Percentiles rank a stretch among this genome's conserved stretches.
Conservation (phyloP, 2,329 filamentous ascomycete genomes). For the Cladosporium sp. region DNA sequence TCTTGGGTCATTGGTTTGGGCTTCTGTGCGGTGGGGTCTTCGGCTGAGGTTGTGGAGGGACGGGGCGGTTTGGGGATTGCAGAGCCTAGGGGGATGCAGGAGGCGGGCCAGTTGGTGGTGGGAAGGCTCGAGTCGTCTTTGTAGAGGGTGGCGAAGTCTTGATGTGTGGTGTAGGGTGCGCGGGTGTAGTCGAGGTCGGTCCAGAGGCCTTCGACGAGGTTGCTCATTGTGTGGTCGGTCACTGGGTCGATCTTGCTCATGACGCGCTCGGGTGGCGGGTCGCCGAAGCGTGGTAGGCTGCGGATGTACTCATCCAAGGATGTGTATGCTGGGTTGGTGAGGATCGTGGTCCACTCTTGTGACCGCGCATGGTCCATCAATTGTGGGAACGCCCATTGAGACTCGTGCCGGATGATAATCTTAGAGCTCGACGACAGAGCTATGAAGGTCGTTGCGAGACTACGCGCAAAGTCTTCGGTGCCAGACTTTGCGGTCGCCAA, state of each 20-base stretch:
- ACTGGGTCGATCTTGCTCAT: conserved; percentile 46
- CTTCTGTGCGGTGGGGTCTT: conserved; percentile 20
- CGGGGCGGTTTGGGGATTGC: conserved; percentile 13
- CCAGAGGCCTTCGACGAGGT: conserved; percentile 49
- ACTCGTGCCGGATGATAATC: conserved; percentile 55
- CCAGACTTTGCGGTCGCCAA: conserved; percentile 40
- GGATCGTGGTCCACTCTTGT: conserved; percentile 40
- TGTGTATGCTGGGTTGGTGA: conserved; percentile 42
- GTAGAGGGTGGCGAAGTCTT: conserved; percentile 44
- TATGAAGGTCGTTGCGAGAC: conserved; percentile 45
- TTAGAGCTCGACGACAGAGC: conserved; percentile 51
- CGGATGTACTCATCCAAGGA: conserved; percentile 47
- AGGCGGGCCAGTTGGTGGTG: conserved; percentile 25
- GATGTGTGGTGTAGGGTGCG: conserved; percentile 36
- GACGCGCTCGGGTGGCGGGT: conserved; percentile 39
- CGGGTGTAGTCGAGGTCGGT: conserved; percentile 46
- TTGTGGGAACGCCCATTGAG: conserved; percentile 50
- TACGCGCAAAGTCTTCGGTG: conserved; percentile 40
- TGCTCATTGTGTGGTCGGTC: conserved; percentile 44
- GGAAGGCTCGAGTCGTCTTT: conserved; percentile 26
- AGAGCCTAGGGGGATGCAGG: conserved; percentile 38
- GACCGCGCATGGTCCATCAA: conserved; percentile 43
- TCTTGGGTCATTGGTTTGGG: conserved; percentile 14
- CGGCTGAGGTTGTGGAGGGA: neutral
- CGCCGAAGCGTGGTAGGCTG: conserved; percentile 45